These are phyloP conservation scores for Aspergillus sclerotioniger DNA, from an alignment of 495 filamentous ascomycete species.

Conservation along the genomic window DNA sequence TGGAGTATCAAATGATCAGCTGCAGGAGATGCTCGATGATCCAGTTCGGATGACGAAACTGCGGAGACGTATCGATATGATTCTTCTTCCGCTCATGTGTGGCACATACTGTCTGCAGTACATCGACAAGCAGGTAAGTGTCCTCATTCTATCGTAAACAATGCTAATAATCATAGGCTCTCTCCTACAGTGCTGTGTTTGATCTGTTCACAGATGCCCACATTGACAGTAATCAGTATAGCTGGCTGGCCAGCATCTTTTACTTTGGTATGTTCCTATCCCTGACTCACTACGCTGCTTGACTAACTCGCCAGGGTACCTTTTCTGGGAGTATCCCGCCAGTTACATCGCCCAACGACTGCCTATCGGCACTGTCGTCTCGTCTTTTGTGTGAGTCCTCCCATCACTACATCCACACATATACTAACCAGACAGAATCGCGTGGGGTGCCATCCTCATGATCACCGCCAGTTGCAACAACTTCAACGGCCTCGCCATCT, in stretches of 20 bases:
- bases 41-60: constrained; percentile 8
- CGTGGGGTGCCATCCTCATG: constrained; percentile 42
- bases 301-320: constrained; percentile 7
- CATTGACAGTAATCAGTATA: constrained; percentile 40
- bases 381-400: constrained; percentile 9
- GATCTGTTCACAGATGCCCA: constrained; percentile 31
- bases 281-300: background rate
- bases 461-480: constrained; percentile 32
- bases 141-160: too few species aligned
- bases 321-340: constrained; percentile 36
- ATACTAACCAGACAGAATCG: constrained; percentile 13
- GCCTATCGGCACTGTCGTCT: constrained; percentile 34
- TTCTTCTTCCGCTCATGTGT: constrained; percentile 50
- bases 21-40: constrained; percentile 14
- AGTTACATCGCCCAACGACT: constrained; percentile 47
- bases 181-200: constrained; percentile 37
- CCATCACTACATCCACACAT: background rate
- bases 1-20: constrained; percentile 24
- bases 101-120: constrained; percentile 47
- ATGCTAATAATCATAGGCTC: constrained; percentile 18
- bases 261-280: constrained; percentile 49
- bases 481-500: constrained; percentile 39
- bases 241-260: constrained; percentile 55
- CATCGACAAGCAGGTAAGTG: constrained; percentile 31
- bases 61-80: constrained; percentile 33